Percentiles rank a stretch among this genome's conserved stretches.
Evolutionary conservation across 208 protist species (phyloP).

Genomic region (Acanthamoeba lenticulata): DNA sequence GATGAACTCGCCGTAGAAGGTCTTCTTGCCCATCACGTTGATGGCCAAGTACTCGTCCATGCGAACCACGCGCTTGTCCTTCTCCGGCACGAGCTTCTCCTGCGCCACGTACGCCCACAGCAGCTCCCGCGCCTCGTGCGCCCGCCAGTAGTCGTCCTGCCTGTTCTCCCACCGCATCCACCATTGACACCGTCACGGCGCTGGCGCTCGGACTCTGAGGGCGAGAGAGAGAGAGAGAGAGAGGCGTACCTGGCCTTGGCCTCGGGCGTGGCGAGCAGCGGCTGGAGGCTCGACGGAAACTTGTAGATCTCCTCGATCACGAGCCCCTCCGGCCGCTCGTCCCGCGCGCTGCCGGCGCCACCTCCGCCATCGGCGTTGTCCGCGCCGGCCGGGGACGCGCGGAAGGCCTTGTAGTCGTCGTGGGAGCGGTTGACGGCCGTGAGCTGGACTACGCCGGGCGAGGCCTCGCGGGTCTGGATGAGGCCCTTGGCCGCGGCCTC

Average conservation of each 20-base stretch:
- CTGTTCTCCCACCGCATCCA: too few relatives aligned
- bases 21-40: constrained; percentile 49
- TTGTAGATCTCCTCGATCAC: background rate
- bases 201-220: too few relatives aligned
- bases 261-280: background rate
- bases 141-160: background rate
- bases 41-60: background rate
- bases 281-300: background rate
- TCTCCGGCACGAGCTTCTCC: background rate
- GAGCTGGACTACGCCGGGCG: background rate
- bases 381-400: background rate
- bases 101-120: background rate
- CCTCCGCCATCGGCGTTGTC: background rate
- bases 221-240: too few relatives aligned
- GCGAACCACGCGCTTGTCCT: background rate
- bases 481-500: background rate
- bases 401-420: background rate
- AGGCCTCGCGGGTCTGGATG: background rate
- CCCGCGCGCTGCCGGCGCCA: background rate
- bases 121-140: background rate
- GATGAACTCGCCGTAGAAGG: background rate
- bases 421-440: constrained; percentile 19
- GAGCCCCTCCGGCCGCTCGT: background rate
- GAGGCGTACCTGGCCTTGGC: background rate
- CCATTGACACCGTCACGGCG: too few relatives aligned